These are phyloP conservation scores for Microcyclosporella mali DNA, from an alignment of 2,329 filamentous ascomycete species.

Conservation along the genomic window DNA sequence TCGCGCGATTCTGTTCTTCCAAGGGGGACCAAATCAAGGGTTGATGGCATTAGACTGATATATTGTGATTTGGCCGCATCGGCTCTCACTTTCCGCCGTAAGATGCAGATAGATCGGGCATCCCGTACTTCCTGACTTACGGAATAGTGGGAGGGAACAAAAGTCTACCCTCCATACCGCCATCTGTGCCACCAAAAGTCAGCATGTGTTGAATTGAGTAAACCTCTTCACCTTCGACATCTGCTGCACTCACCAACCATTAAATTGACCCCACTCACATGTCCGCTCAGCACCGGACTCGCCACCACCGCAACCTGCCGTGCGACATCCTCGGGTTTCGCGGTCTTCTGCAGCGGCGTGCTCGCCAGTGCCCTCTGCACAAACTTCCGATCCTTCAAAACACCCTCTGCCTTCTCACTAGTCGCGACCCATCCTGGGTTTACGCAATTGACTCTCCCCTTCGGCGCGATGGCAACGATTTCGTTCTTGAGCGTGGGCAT, in stretches of 20 bases:
- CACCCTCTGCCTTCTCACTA: conserved; percentile 6
- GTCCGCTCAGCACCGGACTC: conserved; percentile 23
- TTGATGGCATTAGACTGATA: no score
- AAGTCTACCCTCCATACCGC: conserved; percentile 7
- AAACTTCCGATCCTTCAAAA: conserved; percentile 24
- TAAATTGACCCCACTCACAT: conserved; percentile 26
- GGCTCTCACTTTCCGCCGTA: no score
- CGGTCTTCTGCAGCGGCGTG: conserved; percentile 29
- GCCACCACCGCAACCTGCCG: conserved; percentile 27
- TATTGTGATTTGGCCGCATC: no score
- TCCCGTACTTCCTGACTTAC: background rate
- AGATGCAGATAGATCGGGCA: no score
- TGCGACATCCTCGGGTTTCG: conserved; percentile 23
- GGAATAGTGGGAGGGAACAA: conserved; percentile 3
- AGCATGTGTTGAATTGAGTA: background rate
- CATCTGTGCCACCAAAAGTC: conserved; percentile 1
- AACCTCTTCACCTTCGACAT: background rate
- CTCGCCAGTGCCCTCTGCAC: conserved; percentile 27
- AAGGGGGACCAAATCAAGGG: no score
- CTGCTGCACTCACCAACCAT: conserved; percentile 12
- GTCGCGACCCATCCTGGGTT: conserved; percentile 28
- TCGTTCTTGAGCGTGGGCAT: conserved; percentile 30
- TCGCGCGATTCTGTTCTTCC: no score
- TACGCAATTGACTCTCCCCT: conserved; percentile 25
- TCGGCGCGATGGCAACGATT: conserved; percentile 26